Base-by-base conservation (phyloP, 1,284 basidiomycete species). In the Apiotrichum akiyoshidainum region DNA sequence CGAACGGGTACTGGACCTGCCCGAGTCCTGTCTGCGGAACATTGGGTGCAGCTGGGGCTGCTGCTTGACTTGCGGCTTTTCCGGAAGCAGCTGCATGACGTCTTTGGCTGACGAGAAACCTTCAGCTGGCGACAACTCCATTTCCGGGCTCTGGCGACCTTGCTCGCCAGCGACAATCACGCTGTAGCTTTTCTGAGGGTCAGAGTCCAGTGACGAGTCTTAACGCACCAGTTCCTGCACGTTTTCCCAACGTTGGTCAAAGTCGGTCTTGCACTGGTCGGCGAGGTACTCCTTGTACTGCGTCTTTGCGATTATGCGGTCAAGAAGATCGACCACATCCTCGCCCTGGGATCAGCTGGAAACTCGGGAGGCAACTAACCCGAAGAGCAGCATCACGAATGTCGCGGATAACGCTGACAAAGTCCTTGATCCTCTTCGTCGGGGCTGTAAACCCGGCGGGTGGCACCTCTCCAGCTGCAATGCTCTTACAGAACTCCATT, bases 191-290 rank as follows among this genome's bases (percentile, higher is more conserved):
- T 77, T 76, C 76, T 78, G 58, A 13, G 5, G 11, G 48, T 65
- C 35, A 68, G 61, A 46, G 26, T 54, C 39, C 31, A 52, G 45
- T 21, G 22, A 12, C 10, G 13, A 5, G 11, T 17, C 16, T 10
- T 0, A 2, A 63, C 74, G 87, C 61, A 89, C 85, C 64, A 95
- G 79, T 76, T 94, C 91, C 68, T 89, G 83, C 0, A 94, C 86
- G 73, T 95, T 94, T 73, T 92, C 88, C 89, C 87, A 88, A 39
- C 90, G 81, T 42, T 83, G 83, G 44, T 88, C 86, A 79, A 83
- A 86, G 63, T 94, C 90, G 6, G 80, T 80, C 17, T 9, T n/a
- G 5, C 19, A 21, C 60, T 89, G 84, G 67, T 84, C 85, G 68
- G 83, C 83, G 39, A 95, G 80, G 67, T 92, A 82, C 6, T 82